A percentile compares a stretch with the other conserved stretches of the same genome.
Evolutionary conservation across 768 basidiomycete species (phyloP).

Genomic region (Rhodotorula diobovata): DNA sequence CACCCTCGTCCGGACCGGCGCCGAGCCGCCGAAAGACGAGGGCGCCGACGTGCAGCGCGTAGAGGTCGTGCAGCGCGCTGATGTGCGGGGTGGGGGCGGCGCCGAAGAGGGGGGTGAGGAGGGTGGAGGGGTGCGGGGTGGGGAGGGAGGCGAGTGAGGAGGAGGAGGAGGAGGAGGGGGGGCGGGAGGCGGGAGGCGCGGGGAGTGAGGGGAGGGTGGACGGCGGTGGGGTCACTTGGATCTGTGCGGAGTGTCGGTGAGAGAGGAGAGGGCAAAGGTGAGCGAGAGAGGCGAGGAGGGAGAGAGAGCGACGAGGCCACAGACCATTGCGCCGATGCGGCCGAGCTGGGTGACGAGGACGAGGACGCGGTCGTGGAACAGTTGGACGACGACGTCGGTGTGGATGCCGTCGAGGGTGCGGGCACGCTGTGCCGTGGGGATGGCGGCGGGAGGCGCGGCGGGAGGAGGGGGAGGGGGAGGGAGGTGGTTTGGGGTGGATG

Average conservation of each 20-base stretch:
- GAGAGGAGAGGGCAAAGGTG: background rate
- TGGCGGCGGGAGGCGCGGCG: slow-evolving; percentile 5
- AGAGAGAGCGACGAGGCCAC: slow-evolving; percentile 41
- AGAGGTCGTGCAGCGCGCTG: slow-evolving; percentile 70
- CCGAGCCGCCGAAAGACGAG: slow-evolving; percentile 56
- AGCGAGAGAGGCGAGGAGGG: background rate
- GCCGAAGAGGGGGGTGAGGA: slow-evolving; percentile 73
- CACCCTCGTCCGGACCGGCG: slow-evolving; percentile 46
- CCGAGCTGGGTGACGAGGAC: slow-evolving; percentile 86
- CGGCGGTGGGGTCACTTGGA: slow-evolving; percentile 71
- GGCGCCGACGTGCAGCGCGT: slow-evolving; percentile 80
- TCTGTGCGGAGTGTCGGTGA: slow-evolving; percentile 56
- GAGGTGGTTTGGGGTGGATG: slow-evolving; percentile 1
- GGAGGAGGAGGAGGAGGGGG: slow-evolving; percentile 41
- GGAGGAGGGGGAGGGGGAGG: background rate
- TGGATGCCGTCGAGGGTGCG: slow-evolving; percentile 56
- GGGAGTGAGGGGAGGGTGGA: slow-evolving; percentile 54
- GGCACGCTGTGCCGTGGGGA: slow-evolving; percentile 56
- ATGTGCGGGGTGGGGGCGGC: slow-evolving; percentile 62
- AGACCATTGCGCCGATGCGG: slow-evolving; percentile 86
- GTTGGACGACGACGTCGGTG: slow-evolving; percentile 74
- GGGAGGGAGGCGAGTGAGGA: slow-evolving; percentile 50
- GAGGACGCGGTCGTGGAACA: slow-evolving; percentile 71
- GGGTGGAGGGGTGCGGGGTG: slow-evolving; percentile 57
- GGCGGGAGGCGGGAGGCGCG: slow-evolving; percentile 49